Evolutionary conservation across 495 filamentous ascomycete species (phyloP).

Genomic region (Choiromyces venosus): DNA sequence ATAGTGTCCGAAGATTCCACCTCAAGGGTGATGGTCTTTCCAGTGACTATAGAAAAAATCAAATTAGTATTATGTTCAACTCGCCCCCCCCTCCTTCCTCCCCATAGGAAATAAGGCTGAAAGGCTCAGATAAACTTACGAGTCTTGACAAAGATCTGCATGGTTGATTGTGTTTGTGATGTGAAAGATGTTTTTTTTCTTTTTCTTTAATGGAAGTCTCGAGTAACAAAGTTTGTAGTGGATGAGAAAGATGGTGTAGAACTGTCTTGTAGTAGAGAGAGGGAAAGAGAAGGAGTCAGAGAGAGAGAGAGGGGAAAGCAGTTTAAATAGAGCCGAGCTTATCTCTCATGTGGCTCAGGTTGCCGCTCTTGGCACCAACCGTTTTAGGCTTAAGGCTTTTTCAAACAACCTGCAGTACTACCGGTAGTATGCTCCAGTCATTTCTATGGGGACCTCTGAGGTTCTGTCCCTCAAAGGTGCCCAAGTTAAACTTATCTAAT

Average conservation of each 20-base stretch:
- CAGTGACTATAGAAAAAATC: conserved; percentile 8
- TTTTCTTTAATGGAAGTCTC: background rate
- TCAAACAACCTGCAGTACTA: background rate
- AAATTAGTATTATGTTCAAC: background rate
- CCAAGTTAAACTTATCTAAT: too few relatives aligned
- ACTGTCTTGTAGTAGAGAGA: conserved; percentile 1
- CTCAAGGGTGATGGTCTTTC: conserved; percentile 49
- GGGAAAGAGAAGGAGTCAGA: conserved; percentile 20
- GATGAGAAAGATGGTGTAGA: background rate
- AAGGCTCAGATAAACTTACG: conserved; percentile 22
- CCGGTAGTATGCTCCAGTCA: background rate
- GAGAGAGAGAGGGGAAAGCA: conserved; percentile 1
- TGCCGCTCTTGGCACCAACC: background rate
- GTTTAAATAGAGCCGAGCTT: background rate
- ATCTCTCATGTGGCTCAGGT: background rate
- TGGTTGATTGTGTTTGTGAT: conserved; percentile 16
- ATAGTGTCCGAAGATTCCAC: conserved; percentile 97
- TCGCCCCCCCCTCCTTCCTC: too few relatives aligned
- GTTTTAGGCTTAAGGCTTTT: background rate
- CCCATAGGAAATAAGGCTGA: conserved; percentile 2
- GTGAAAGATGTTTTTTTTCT: background rate
- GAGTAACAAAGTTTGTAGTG: background rate
- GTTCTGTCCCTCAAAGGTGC: too few relatives aligned
- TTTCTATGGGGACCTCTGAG: background rate
- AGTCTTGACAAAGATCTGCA: conserved; percentile 40